Base-by-base conservation (phyloP, 768 basidiomycete genomes). In the Lepiota subincarnata region DNA sequence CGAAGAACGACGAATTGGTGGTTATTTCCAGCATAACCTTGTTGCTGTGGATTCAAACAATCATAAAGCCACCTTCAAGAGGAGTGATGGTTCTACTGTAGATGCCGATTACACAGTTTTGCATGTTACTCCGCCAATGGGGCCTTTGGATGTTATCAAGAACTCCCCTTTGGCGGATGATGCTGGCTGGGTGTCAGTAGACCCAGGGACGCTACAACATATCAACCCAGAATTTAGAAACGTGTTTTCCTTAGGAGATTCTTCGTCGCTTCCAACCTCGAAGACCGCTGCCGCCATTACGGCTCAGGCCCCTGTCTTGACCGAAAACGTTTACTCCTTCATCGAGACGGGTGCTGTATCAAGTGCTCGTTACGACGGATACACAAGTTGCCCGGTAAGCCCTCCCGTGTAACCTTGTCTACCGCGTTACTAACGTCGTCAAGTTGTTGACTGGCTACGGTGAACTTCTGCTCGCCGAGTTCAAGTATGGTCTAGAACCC, bases 211-310 rank as follows among this genome's bases (percentile, higher is more conserved):
- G 1, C 79, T 95, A 28, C 87, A 87, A 61, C 93, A 95, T 63
- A 81, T 77, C 52, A 95, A 95, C 55, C 88, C 84, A 18, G 79
- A 83, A 62, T 89, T 75, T 63, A 70, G 74, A 37, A 98, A 97
- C 67, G 80, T 98, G 26, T 98, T 94, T 68, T 79, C 91, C 6
- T 64, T 98, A 10, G 96, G 96, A n/a, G 96, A 99, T 65, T 89
- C 89, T 62, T 89, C 91, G 19, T 89, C 86, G 34, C 70, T 97
- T 24, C 96, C 96, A 6, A 98, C 93, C 22, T 92, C 90, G 68
- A 99, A 96, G 78, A 99, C 96, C 0, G 92, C 89, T 0, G 95
- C 96, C 12, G 96, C 95, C 4, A 88, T 98, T 62, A 92, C 90
- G 2, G 83, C 83, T 0, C 92, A 99, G 68, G 85, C 89, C 0